Evolutionary conservation across 176 grass and related monocot genomes (phyloP).

Genomic region (Lolium rigidum): DNA sequence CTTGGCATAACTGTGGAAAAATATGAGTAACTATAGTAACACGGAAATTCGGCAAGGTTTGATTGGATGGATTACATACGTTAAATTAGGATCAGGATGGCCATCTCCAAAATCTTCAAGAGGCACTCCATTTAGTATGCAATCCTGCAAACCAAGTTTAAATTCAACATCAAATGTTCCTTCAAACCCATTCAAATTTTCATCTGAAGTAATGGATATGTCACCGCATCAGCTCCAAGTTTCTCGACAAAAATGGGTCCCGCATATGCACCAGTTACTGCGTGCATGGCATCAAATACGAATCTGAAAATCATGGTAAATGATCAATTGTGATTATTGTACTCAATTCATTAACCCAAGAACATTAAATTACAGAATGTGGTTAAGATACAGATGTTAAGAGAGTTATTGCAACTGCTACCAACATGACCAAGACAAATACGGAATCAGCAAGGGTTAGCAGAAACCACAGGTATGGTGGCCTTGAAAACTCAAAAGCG

Average conservation of each 20-base stretch:
- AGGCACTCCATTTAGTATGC: constrained; percentile 80
- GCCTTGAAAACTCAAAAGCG: constrained; percentile 8
- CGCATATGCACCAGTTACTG: constrained; percentile 90
- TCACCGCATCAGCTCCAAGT: constrained; percentile 80
- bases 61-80: constrained; percentile 52
- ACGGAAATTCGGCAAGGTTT: not conserved
- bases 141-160: constrained; percentile 58
- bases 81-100: constrained; percentile 94
- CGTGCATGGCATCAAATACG: constrained; percentile 89
- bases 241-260: constrained; percentile 86
- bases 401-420: constrained; percentile 6
- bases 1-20: constrained; percentile 84
- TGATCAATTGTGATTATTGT: constrained; percentile 20
- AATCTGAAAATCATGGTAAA: constrained; percentile 61
- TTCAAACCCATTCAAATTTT: constrained; percentile 14
- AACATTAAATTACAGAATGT: constrained; percentile 10
- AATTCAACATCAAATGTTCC: constrained; percentile 34
- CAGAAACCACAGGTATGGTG: not conserved
- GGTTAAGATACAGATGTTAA: not conserved
- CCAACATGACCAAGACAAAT: not conserved
- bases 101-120: constrained; percentile 93
- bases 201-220: constrained; percentile 34
- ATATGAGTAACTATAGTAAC: constrained; percentile 4
- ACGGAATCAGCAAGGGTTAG: not conserved
- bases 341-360: constrained; percentile 9